Base-by-base conservation (phyloP, 495 filamentous ascomycete species). In the Cryomyces antarcticus region DNA sequence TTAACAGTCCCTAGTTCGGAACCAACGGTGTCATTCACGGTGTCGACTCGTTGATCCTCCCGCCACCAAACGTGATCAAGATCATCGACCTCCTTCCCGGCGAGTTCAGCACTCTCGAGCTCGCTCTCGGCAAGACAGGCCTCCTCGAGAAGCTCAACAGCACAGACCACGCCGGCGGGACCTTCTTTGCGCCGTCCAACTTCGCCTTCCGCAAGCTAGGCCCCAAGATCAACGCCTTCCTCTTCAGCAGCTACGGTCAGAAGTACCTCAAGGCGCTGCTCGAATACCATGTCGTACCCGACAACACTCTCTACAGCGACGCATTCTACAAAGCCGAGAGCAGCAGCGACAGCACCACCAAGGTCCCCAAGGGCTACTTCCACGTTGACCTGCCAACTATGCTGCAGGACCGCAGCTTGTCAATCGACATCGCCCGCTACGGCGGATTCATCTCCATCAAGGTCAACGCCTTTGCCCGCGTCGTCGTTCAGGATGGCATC, bases 21-120 rank as follows among this genome's bases (percentile, higher is more conserved):
- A 70, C 69, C 37, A 93, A 93, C 60, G 86, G 86, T 40, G 60
- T 89, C 5, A 72, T 93, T 55, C 85, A 93, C 63, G 75, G 68
- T 43, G 56, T 93, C 42, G 70, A 82, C 61, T 60, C 54, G 44
- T 60, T 87, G 43, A 68, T 95, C 29, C 49, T 87, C 29, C 84
- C 82, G 6, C 87, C 86, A 7, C 78, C 79, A 0, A 56, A 59
- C 0, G 65, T 67, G 11, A 55, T 66, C 31, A 64, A 65, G 4
- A 62, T 82, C 6, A 64, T 93, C 48, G 63, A 75, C 24, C 58
- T 81, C 17, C 60, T 87, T 35, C 86, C 86, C 0, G 55, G 60
- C 30, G 65, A 75, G 40, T 89, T 93, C 64, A 78, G 71, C 57
- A 93, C 85, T 0, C 72, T 89, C 24, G 62, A 70, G 39, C 69